phyloP scores from a whole-genome alignment of 192 early-diverging fungal genomes.

The Phlyctochytrium planicorne region DNA sequence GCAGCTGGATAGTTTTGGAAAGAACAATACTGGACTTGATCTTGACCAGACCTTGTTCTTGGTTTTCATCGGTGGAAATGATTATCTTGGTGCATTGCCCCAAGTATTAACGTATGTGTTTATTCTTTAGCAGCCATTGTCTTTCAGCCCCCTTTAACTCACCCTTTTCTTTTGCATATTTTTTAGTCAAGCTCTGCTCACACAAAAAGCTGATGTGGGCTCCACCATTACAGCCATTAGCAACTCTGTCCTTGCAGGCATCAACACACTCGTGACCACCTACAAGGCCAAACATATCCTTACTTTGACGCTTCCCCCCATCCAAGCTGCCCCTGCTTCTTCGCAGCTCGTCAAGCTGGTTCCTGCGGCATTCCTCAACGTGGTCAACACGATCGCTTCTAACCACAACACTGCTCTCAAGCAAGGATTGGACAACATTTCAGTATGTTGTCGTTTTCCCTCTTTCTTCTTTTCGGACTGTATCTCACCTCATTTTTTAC shows the following conservation, averaged over 20 bases:
- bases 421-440: no score
- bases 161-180: neutral
- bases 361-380: no score
- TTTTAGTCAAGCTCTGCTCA: neutral
- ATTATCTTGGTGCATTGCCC: constrained; percentile 7
- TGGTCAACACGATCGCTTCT: no score
- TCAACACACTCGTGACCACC: neutral
- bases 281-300: neutral
- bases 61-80: constrained; percentile 27
- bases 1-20: neutral
- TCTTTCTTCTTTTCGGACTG: no score
- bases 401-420: no score
- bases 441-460: no score
- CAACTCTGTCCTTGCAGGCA: constrained; percentile 9
- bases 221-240: neutral
- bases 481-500: no score
- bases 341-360: no score
- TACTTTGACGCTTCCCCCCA: neutral
- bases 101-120: no score
- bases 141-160: no score
- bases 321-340: no score
- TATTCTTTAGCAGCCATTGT: no score
- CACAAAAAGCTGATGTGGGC: neutral
- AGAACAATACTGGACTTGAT: neutral
- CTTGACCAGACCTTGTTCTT: constrained; percentile 11